phyloP scores from a whole-genome alignment of 306 rosid species.

The Vigna mungo region DNA sequence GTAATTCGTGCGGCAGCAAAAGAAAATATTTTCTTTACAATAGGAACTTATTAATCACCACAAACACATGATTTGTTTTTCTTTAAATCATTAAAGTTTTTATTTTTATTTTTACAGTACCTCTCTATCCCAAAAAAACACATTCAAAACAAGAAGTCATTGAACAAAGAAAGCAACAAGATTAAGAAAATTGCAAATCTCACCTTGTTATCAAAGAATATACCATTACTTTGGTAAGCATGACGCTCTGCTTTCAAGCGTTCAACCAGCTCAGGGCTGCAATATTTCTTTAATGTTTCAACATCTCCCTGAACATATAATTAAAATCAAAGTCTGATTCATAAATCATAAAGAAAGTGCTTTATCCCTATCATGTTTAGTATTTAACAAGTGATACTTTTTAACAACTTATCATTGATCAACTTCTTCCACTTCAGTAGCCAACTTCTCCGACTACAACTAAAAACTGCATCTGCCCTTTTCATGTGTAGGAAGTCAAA shows the following conservation, averaged over 20 bases:
- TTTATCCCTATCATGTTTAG: constrained; percentile 34
- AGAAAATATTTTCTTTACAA: too few relatives aligned
- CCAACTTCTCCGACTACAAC: constrained; percentile 18
- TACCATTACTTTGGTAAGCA: constrained; percentile 73
- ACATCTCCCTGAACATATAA: constrained; percentile 68
- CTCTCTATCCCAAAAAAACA: neutral
- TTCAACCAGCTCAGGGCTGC: constrained; percentile 80
- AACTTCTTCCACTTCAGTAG: constrained; percentile 15
- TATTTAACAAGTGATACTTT: constrained; percentile 23
- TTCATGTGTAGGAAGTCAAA: constrained; percentile 9
- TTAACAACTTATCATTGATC: constrained; percentile 1
- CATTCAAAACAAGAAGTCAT: constrained; percentile 22
- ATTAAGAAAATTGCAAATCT: constrained; percentile 22
- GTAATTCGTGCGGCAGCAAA: too few relatives aligned
- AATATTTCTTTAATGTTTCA: constrained; percentile 80
- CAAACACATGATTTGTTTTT: too few relatives aligned
- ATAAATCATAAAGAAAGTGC: constrained; percentile 29
- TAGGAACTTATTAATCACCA: too few relatives aligned
- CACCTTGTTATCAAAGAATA: constrained; percentile 93
- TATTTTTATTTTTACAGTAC: too few relatives aligned
- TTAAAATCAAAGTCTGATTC: constrained; percentile 45
- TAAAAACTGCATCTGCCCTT: constrained; percentile 3
- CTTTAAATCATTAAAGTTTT: too few relatives aligned
- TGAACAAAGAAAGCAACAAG: constrained; percentile 25
- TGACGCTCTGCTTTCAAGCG: constrained; percentile 90